These are phyloP conservation scores for Xerocomellus amylosporus DNA, from an alignment of 768 basidiomycete species.

Conservation along the genomic window DNA sequence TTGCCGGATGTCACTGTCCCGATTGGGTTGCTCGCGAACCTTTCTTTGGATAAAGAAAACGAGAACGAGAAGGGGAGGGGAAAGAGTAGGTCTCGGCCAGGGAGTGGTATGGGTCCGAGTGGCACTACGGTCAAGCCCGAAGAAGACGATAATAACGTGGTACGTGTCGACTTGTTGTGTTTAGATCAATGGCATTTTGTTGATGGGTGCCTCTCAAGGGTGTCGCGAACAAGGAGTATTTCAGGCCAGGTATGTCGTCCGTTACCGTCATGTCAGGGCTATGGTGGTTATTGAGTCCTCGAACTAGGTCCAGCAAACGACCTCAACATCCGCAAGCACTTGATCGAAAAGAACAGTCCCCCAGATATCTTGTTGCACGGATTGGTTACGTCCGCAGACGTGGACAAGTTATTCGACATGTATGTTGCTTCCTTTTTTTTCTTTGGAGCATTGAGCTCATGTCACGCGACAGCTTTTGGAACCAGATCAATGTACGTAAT, in stretches of 20 bases:
- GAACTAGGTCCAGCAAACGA: slow-evolving; percentile 65
- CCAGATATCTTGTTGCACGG: slow-evolving; percentile 83
- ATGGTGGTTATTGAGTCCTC: neutral
- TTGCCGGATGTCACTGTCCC: slow-evolving; percentile 73
- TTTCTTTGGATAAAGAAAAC: slow-evolving; percentile 59
- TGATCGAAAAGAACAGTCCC: slow-evolving; percentile 76
- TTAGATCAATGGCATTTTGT: neutral
- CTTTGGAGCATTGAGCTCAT: neutral
- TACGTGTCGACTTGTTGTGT: slow-evolving; percentile 24
- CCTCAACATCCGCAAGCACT: slow-evolving; percentile 60
- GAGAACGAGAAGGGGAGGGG: slow-evolving; percentile 40
- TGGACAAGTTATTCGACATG: slow-evolving; percentile 84
- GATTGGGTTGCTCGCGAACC: slow-evolving; percentile 68
- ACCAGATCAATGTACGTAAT: slow-evolving; percentile 59
- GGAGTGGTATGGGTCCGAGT: slow-evolving; percentile 6
- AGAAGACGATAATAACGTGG: slow-evolving; percentile 64
- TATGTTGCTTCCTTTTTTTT: slow-evolving; percentile 36
- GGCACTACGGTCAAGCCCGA: slow-evolving; percentile 31
- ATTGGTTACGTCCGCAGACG: slow-evolving; percentile 72
- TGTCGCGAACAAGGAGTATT: slow-evolving; percentile 77
- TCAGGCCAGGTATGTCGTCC: slow-evolving; percentile 59
- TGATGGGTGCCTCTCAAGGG: slow-evolving; percentile 45
- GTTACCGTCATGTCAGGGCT: neutral
- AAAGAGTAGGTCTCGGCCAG: slow-evolving; percentile 36
- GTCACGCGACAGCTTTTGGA: slow-evolving; percentile 55